Conservation (phyloP, 2,329 filamentous ascomycete genomes). For the Botrytis pseudocinerea region DNA sequence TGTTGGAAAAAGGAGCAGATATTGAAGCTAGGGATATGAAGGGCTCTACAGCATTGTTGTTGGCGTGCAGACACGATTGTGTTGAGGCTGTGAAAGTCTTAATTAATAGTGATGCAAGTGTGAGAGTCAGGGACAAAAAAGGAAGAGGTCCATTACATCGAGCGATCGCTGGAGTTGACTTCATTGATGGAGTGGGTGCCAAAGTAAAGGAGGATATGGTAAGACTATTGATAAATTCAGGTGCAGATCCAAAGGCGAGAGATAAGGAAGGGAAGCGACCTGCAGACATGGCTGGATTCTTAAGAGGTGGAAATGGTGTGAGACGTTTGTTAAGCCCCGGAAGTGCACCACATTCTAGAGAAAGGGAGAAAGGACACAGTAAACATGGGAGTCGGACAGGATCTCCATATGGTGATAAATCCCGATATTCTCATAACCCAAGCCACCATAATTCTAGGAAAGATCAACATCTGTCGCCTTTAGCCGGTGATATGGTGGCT, state of each 20-base stretch:
- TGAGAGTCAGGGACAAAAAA: conserved; percentile 27
- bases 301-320: conserved; percentile 27
- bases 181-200: conserved; percentile 22
- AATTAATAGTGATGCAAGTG: conserved; percentile 25
- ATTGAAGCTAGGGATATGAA: conserved; percentile 28
- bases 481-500: background rate
- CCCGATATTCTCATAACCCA: conserved; percentile 3
- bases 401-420: background rate
- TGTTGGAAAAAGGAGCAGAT: conserved; percentile 26
- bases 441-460: background rate
- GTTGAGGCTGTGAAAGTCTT: conserved; percentile 25
- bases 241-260: conserved; percentile 27
- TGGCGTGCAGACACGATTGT: conserved; percentile 29
- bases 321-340: conserved; percentile 24
- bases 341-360: conserved; percentile 6
- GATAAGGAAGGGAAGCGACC: conserved; percentile 29
- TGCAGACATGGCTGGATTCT: conserved; percentile 24
- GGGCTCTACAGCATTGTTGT: conserved; percentile 26
- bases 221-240: conserved; percentile 28
- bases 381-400: background rate
- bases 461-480: background rate
- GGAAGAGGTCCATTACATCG: conserved; percentile 29
- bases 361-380: background rate
- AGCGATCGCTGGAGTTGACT: conserved; percentile 28
- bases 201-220: conserved; percentile 28